phyloP scores from a whole-genome alignment of 495 filamentous ascomycete genomes.

The Talaromyces liani region DNA sequence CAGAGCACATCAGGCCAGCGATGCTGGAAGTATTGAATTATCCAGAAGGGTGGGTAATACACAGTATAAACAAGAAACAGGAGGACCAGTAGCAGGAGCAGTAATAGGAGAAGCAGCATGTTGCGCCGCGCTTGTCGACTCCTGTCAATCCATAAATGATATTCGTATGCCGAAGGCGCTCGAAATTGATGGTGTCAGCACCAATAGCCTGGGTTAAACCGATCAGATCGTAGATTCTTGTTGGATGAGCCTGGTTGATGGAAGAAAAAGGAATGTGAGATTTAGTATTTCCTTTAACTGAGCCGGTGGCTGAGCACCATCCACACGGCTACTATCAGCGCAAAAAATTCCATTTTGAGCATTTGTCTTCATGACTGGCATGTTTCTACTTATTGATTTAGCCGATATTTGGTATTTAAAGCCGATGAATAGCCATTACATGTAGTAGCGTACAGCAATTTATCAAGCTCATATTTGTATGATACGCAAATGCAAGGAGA shows the following conservation, averaged over 20 bases:
- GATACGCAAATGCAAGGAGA: not conserved
- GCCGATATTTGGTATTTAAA: not conserved
- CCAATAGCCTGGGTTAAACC: not conserved
- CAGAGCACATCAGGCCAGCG: conserved; percentile 73
- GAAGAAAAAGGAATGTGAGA: not conserved
- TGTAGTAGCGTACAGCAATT: not conserved
- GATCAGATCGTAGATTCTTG: not conserved
- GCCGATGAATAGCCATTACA: not conserved
- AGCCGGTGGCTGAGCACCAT: not conserved
- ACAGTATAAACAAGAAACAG: conserved; percentile 46
- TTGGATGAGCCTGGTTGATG: not conserved
- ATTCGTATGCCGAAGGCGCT: not conserved
- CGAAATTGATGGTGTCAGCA: not conserved
- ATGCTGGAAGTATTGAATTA: conserved; percentile 61
- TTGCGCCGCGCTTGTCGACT: not conserved
- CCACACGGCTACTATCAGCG: not conserved
- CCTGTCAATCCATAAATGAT: not conserved
- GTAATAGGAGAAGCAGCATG: conserved; percentile 4
- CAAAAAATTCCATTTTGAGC: not conserved
- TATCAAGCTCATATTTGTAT: not conserved
- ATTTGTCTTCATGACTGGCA: not conserved
- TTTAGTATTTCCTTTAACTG: not conserved
- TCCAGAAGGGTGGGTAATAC: conserved; percentile 64
- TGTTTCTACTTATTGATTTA: not conserved
- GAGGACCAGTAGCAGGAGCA: not conserved